Base-by-base conservation (phyloP, 495 filamentous ascomycete genomes). In the Sporormia fimetaria region DNA sequence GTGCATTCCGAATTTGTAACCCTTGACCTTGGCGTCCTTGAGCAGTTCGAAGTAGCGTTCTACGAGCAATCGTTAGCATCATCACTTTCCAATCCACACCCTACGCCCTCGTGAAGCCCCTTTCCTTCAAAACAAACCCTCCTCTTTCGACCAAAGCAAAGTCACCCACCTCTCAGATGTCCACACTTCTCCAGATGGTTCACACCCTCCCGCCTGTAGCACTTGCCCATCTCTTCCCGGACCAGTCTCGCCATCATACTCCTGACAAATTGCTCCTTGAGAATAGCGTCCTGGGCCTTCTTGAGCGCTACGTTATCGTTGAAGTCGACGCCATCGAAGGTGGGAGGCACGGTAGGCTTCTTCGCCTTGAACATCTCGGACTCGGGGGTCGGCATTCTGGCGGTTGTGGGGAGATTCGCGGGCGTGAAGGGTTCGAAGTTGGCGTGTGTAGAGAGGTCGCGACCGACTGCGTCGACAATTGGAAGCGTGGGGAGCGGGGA, bases 151-250 rank as follows among this genome's bases (percentile, higher is more conserved):
- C 27, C 10, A 25, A 12, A 49, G 21, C 3, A 42, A 18, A 17
- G 11, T 4, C 9, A 21, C 81, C 67, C 52, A 96, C 90, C 87
- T 79, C 92, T 74, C 66, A 94, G 64, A 56, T 68, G 66, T 54
- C 84, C 86, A 64, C 90, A 98, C 68, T 95, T 98, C 75, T 94
- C 88, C 52, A 96, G 63, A 63, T 98, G 90, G 64, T 96, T 96
- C 41, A 94, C 83, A 3, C 90, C 90, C 65, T 98, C 87, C 42
- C 80, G 71, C 56, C 74, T 73, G 69, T 98, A 98, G 66, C 90
- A 98, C 70, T 93, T 94, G 54, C 83, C 76, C 65, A 98, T 62
- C 67, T 98, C 92, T 64, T 96, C 84, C 26, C 87, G 72, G 23
- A 96, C 83, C 36, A 98, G 67, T 44, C 90, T 70, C 14, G 84